These are phyloP conservation scores for Cymodocea nodosa DNA, from an alignment of 116 monocot species.

Conservation along the genomic window DNA sequence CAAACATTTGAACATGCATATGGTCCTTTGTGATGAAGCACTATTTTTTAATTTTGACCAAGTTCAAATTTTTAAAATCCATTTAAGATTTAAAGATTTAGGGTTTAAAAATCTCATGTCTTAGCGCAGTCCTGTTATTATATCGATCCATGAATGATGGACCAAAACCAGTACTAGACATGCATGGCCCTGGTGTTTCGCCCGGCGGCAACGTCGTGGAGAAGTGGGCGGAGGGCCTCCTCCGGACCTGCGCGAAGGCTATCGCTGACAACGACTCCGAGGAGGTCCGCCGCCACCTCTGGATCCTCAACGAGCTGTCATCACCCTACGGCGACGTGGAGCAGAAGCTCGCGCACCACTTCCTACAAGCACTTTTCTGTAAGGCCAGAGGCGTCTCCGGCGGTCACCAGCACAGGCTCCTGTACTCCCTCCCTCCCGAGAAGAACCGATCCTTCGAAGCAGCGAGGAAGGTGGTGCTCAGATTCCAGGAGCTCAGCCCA, in stretches of 20 bases:
- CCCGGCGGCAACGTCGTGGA: slow-evolving; percentile 1
- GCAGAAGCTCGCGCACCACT: slow-evolving; percentile 35
- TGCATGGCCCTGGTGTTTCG: no score
- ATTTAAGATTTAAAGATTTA: no score
- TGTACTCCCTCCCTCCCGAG: slow-evolving; percentile 9
- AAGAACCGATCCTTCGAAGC: slow-evolving; percentile 30
- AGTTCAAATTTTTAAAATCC: no score
- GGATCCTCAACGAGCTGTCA: slow-evolving; percentile 50
- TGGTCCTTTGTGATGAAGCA: no score
- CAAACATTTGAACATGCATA: no score
- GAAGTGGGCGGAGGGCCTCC: slow-evolving; percentile 34
- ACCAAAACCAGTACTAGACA: no score
- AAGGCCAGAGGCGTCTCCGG: slow-evolving; percentile 22
- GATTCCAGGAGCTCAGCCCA: slow-evolving; percentile 47
- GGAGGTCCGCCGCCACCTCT: slow-evolving; percentile 27
- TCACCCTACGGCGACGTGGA: slow-evolving; percentile 54
- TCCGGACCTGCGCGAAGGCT: slow-evolving; percentile 35
- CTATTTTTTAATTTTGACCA: no score
- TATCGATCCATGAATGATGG: no score
- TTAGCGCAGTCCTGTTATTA: no score
- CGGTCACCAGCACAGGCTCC: slow-evolving; percentile 15
- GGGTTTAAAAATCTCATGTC: no score
- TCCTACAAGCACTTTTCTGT: slow-evolving; percentile 42
- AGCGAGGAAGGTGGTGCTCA: slow-evolving; percentile 29
- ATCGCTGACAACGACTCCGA: slow-evolving; percentile 32